phyloP scores from a whole-genome alignment of 768 basidiomycete genomes.

The Cystofilobasidium ferigula region DNA sequence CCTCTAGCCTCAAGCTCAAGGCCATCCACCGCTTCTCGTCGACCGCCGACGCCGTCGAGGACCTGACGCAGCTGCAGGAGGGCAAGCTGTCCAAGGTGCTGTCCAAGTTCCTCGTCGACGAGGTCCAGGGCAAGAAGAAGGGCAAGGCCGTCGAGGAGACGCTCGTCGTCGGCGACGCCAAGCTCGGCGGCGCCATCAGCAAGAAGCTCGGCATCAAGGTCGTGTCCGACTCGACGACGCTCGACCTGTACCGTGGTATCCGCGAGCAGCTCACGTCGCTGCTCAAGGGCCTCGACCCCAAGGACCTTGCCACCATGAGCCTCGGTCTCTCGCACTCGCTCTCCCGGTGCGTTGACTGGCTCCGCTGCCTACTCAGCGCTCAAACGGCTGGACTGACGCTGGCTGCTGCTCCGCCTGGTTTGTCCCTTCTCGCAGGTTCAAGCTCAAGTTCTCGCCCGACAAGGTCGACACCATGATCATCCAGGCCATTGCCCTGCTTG shows the following conservation, averaged over 20 bases:
- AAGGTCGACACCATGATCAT: constrained; percentile 99
- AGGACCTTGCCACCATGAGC: constrained; percentile 94
- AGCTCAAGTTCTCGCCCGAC: constrained; percentile 98
- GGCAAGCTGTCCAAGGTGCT: constrained; percentile 87
- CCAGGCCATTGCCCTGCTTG: constrained; percentile 92
- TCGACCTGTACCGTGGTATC: constrained; percentile 92
- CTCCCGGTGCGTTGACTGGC: constrained; percentile 63
- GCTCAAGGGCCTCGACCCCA: constrained; percentile 80
- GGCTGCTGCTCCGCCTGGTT: not conserved
- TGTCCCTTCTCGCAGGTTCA: constrained; percentile 53
- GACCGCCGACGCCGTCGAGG: constrained; percentile 92
- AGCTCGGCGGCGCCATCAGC: constrained; percentile 82
- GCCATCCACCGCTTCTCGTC: constrained; percentile 93
- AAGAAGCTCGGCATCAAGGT: constrained; percentile 93
- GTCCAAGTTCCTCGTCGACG: constrained; percentile 72
- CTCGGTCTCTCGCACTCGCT: constrained; percentile 93
- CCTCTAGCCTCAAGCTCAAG: constrained; percentile 86
- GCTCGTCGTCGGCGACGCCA: constrained; percentile 72
- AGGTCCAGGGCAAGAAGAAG: constrained; percentile 45
- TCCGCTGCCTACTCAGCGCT: not conserved
- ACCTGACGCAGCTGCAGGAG: constrained; percentile 80
- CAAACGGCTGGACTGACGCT: no score
- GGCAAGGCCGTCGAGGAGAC: constrained; percentile 64
- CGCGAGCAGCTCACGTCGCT: constrained; percentile 74
- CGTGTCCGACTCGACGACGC: constrained; percentile 47